Conservation (phyloP, 352 stramenopile species). For the Pelagophyceae sp. region DNA sequence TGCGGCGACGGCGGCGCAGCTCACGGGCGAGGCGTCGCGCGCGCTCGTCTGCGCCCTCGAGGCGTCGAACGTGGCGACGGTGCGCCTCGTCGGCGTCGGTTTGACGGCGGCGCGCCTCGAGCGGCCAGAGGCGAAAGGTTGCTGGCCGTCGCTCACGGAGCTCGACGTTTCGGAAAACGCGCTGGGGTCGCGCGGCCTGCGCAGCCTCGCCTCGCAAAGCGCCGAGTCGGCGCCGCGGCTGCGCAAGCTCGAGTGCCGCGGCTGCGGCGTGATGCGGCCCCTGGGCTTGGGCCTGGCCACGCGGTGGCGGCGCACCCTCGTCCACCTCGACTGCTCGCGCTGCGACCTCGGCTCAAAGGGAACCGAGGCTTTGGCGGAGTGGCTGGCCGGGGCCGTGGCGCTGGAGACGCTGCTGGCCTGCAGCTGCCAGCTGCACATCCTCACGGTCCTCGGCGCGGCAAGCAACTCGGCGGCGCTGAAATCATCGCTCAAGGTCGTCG, state of each 20-base stretch:
- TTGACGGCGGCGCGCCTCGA: background rate
- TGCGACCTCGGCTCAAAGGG: background rate
- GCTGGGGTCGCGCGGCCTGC: background rate
- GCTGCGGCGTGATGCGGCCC: background rate
- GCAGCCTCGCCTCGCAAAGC: too few species aligned
- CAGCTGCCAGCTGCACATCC: background rate
- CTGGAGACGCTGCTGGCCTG: background rate
- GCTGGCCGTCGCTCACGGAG: background rate
- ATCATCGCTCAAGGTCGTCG: background rate
- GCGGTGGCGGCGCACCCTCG: background rate
- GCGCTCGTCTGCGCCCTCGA: background rate
- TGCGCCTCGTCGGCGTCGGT: background rate
- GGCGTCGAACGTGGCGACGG: background rate
- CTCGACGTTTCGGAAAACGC: background rate
- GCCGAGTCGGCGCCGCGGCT: background rate
- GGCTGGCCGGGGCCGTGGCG: background rate
- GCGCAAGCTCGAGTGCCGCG: background rate
- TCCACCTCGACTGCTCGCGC: background rate
- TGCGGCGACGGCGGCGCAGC: background rate
- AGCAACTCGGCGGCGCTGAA: too few species aligned
- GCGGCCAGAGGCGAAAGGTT: background rate
- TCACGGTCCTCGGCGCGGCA: background rate
- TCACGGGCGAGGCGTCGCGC: background rate
- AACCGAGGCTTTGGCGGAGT: background rate
- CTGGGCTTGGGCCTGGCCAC: background rate